A percentile compares a stretch with the other conserved stretches of the same genome.
Evolutionary conservation across 768 basidiomycete genomes (phyloP).

Genomic region (Mycena albidolilacea): DNA sequence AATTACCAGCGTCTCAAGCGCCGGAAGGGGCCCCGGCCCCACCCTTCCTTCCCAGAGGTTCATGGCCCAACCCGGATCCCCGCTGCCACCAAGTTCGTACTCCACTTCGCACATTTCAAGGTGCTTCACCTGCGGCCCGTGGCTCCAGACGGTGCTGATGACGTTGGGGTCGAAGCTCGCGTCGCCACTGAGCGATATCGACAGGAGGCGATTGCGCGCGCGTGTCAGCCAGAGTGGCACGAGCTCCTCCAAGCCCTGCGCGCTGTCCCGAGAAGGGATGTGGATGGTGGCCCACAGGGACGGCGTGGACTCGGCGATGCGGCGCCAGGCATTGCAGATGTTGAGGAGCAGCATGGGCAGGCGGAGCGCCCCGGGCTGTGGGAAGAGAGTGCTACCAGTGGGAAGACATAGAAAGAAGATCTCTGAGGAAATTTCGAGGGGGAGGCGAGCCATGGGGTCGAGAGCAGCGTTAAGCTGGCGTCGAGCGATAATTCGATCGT

Average conservation of each 20-base stretch:
- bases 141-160: neutral
- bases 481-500: too few species aligned
- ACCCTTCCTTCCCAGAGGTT: neutral
- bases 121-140: neutral
- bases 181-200: neutral
- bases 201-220: neutral
- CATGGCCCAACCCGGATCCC: neutral
- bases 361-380: too few species aligned
- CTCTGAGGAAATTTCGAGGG: too few species aligned
- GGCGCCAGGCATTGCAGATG: neutral
- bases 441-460: too few species aligned
- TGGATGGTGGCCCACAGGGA: neutral
- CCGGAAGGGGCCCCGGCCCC: neutral
- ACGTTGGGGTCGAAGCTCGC: neutral
- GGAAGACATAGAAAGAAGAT: too few species aligned
- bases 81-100: neutral
- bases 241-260: neutral
- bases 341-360: neutral
- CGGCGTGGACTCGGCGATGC: neutral
- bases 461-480: too few species aligned
- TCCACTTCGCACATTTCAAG: neutral
- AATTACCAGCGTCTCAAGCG: neutral
- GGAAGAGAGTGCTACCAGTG: too few species aligned
- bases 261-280: neutral
- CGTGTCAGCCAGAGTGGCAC: neutral